Percentiles rank a stretch among this genome's conserved stretches.
These are phyloP conservation scores for Tetrapisispora namnaoensis DNA, from an alignment of 805 yeast genomes.

Conservation along the genomic window DNA sequence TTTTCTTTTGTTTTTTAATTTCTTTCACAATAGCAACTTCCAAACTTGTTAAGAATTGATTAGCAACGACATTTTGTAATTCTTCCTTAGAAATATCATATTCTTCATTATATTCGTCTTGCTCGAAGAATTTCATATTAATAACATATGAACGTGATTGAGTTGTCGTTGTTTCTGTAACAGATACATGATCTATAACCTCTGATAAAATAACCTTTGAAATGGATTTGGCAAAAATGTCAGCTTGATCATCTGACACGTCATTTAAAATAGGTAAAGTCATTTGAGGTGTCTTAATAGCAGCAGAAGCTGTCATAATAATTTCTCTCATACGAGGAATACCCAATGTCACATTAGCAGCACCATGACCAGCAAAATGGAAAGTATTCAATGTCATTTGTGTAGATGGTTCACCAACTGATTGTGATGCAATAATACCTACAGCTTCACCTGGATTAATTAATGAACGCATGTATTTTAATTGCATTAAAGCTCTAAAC, in stretches of 20 bases:
- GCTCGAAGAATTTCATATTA: conserved; percentile 63
- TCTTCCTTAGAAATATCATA: conserved; percentile 79
- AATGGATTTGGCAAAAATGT: conserved; percentile 83
- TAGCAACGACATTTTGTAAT: conserved; percentile 58
- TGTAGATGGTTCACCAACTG: conserved; percentile 98
- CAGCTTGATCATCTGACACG: conserved; percentile 80
- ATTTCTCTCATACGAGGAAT: conserved; percentile 99
- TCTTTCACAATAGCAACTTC: conserved; percentile 72
- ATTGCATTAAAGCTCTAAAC: conserved; percentile 93
- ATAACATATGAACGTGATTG: conserved; percentile 64
- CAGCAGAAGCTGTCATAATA: conserved; percentile 95
- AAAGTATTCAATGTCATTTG: conserved; percentile 96
- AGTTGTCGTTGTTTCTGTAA: conserved; percentile 69
- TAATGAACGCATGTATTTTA: conserved; percentile 93
- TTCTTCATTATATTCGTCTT: conserved; percentile 71
- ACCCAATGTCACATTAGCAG: conserved; percentile 98
- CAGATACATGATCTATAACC: conserved; percentile 74
- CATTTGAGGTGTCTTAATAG: conserved; percentile 99
- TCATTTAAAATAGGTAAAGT: conserved; percentile 73
- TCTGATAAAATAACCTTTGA: conserved; percentile 80
- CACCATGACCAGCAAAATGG: conserved; percentile 99
- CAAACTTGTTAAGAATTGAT: conserved; percentile 55
- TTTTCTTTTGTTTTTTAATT: conserved; percentile 65
- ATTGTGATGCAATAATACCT: conserved; percentile 96
- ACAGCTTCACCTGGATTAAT: conserved; percentile 96